A percentile compares a stretch with the other conserved stretches of the same genome.
phyloP scores from a whole-genome alignment of 1,139 yeast species.

The Debaryomyces sp. region DNA sequence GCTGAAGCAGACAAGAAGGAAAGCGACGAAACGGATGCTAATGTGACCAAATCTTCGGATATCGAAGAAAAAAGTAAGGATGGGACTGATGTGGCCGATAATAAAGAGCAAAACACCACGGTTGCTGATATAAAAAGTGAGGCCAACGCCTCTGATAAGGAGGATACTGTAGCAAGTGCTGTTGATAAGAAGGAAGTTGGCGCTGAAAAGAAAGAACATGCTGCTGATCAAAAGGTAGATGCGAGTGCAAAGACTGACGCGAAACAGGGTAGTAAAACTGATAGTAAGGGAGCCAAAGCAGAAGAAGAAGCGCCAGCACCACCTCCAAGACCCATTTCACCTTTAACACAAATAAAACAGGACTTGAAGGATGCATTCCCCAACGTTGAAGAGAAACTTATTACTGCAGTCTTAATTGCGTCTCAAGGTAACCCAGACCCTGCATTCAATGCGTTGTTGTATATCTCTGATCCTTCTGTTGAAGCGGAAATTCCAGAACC shows the following conservation, averaged over 20 bases:
- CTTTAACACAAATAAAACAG: slow-evolving; percentile 52
- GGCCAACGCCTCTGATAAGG: slow-evolving; percentile 12
- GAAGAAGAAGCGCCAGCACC: slow-evolving; percentile 53
- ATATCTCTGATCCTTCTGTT: slow-evolving; percentile 74
- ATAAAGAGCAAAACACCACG: slow-evolving; percentile 9
- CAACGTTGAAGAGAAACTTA: slow-evolving; percentile 62
- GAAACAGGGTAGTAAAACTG: slow-evolving; percentile 15
- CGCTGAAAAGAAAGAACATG: slow-evolving; percentile 2
- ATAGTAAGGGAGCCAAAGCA: neutral
- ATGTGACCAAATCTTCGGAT: slow-evolving; percentile 5
- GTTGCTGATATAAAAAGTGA: slow-evolving; percentile 7
- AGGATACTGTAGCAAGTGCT: slow-evolving; percentile 20
- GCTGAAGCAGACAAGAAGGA: neutral
- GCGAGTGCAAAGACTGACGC: neutral
- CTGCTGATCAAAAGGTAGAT: slow-evolving; percentile 1
- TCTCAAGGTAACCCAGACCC: slow-evolving; percentile 79
- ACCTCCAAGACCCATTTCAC: slow-evolving; percentile 71
- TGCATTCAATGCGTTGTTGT: slow-evolving; percentile 86
- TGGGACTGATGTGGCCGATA: neutral
- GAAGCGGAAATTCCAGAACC: slow-evolving; percentile 60
- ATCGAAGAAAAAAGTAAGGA: slow-evolving; percentile 1
- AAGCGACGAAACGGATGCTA: slow-evolving; percentile 13
- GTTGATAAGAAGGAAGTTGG: neutral
- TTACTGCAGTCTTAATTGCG: slow-evolving; percentile 83
- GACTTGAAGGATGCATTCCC: slow-evolving; percentile 85